Evolutionary conservation across 176 grass and related monocot species (phyloP).

Genomic region (Ensete ventricosum): DNA sequence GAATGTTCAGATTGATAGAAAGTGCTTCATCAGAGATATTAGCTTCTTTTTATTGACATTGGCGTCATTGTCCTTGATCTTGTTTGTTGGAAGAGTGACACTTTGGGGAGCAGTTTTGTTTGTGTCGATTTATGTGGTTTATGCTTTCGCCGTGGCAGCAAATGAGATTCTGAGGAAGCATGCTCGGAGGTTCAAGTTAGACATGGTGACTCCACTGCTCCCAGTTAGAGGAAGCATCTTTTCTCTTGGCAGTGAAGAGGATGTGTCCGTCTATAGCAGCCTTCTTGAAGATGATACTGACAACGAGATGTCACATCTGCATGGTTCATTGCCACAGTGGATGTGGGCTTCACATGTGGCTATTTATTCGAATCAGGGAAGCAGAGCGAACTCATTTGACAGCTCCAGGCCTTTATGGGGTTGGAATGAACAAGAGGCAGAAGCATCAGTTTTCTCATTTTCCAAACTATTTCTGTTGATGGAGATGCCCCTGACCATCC

Average conservation of each 20-base stretch:
- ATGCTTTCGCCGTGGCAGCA: slow-evolving; percentile 79
- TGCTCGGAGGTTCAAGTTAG: slow-evolving; percentile 71
- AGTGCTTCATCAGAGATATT: slow-evolving; percentile 85
- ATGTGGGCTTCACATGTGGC: slow-evolving; percentile 99
- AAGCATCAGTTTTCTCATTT: slow-evolving; percentile 32
- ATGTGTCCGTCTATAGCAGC: slow-evolving; percentile 66
- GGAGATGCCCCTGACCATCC: slow-evolving; percentile 79
- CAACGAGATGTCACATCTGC: slow-evolving; percentile 35
- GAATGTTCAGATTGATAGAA: slow-evolving; percentile 88
- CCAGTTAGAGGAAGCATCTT: slow-evolving; percentile 83
- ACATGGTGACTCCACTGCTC: slow-evolving; percentile 71
- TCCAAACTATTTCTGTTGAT: slow-evolving; percentile 66
- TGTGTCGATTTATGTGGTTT: slow-evolving; percentile 73
- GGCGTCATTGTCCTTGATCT: slow-evolving; percentile 40
- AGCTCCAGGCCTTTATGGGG: slow-evolving; percentile 85
- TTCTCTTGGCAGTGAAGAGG: slow-evolving; percentile 47
- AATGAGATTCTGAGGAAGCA: slow-evolving; percentile 92
- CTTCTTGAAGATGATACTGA: slow-evolving; percentile 64
- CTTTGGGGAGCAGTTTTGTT: slow-evolving; percentile 78
- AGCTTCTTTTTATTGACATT: slow-evolving; percentile 75
- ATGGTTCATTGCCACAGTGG: slow-evolving; percentile 82
- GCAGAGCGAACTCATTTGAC: slow-evolving; percentile 44
- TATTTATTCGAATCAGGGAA: slow-evolving; percentile 86
- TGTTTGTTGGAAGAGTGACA: slow-evolving; percentile 79
- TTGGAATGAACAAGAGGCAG: slow-evolving; percentile 64